Evolutionary conservation across 2,329 filamentous ascomycete genomes (phyloP).

Genomic region (Xylaria sp.): DNA sequence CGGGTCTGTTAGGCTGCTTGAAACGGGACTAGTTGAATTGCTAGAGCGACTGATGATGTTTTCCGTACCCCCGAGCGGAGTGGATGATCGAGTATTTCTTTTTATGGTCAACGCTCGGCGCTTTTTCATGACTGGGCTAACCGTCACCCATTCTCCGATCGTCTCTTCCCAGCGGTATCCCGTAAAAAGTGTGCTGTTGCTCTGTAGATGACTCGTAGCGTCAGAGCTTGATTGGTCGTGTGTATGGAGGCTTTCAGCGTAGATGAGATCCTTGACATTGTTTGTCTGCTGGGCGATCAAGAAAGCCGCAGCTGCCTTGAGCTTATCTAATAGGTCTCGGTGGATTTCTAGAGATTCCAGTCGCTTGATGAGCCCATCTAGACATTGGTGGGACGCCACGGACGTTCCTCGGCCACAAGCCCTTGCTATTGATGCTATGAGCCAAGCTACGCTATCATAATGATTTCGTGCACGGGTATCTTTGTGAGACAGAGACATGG

Average conservation of each 20-base stretch:
- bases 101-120: conserved; percentile 33
- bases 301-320: conserved; percentile 62
- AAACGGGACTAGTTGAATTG: conserved; percentile 33
- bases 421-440: conserved; percentile 48
- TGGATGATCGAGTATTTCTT: conserved; percentile 41
- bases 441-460: conserved; percentile 45
- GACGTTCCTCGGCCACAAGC: conserved; percentile 47
- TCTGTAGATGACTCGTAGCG: conserved; percentile 16
- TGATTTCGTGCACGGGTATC: conserved; percentile 39
- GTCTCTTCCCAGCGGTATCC: conserved; percentile 65
- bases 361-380: conserved; percentile 53
- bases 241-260: conserved; percentile 59
- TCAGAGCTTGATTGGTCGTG: conserved; percentile 12
- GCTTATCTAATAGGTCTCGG: conserved; percentile 50
- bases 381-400: conserved; percentile 45
- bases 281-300: conserved; percentile 63
- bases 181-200: conserved; percentile 42
- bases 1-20: conserved; percentile 36
- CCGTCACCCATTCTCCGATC: conserved; percentile 67
- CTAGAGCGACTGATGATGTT: conserved; percentile 17
- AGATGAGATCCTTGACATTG: conserved; percentile 64
- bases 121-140: conserved; percentile 54
- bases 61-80: conserved; percentile 17
- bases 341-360: conserved; percentile 53
- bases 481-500: conserved; percentile 27